These are phyloP conservation scores for Helianthus annuus DNA, from an alignment of 129 eudicot genomes.

Conservation along the genomic window DNA sequence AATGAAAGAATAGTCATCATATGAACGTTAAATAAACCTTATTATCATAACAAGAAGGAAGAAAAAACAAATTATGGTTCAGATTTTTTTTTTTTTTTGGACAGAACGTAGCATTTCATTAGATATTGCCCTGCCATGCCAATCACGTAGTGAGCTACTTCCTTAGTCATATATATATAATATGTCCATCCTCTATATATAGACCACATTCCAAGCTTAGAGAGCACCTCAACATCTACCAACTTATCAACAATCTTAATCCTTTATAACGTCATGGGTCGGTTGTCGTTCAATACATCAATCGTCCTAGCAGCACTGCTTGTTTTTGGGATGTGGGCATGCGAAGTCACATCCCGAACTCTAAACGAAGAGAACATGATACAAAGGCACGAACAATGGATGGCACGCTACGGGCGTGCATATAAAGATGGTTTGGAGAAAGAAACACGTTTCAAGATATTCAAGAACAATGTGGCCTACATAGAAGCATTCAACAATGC, in stretches of 20 bases:
- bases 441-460: slow-evolving; percentile 61
- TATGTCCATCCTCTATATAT: not conserved
- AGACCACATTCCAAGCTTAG: not conserved
- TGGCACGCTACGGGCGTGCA: not conserved
- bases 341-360: not conserved
- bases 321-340: not conserved
- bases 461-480: slow-evolving; percentile 48
- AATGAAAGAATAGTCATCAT: not conserved
- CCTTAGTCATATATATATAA: not conserved
- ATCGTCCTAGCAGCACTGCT: no score
- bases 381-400: slow-evolving; percentile 2
- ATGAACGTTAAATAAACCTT: not conserved
- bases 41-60: not conserved
- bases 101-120: not conserved
- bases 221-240: not conserved
- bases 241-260: not conserved
- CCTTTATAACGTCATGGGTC: not conserved
- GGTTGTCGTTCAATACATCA: not conserved
- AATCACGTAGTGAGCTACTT: slow-evolving; percentile 1
- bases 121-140: slow-evolving; percentile 7
- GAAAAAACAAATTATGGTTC: not conserved
- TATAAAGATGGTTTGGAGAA: slow-evolving; percentile 34
- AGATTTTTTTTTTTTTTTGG: not conserved
- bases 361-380: not conserved
- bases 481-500: slow-evolving; percentile 4